These are phyloP conservation scores for Colletotrichum neosansevieriae DNA, from an alignment of 2,329 filamentous ascomycete species.

Conservation along the genomic window DNA sequence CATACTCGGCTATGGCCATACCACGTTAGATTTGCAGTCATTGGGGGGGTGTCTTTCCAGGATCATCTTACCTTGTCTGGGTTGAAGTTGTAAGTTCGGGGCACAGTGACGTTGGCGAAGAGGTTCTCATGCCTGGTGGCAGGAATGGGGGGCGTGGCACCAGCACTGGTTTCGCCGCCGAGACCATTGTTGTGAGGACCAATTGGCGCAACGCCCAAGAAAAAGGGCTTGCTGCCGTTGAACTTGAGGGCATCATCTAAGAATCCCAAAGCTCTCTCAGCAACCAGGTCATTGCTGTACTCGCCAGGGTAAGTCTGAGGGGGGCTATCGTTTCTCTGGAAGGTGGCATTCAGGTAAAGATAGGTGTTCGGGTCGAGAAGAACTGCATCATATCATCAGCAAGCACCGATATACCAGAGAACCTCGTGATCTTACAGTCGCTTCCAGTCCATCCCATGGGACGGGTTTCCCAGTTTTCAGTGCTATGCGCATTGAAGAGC, in stretches of 20 bases:
- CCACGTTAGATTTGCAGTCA: neutral
- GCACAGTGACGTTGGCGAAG: constrained; percentile 70
- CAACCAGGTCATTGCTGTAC: constrained; percentile 67
- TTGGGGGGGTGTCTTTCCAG: neutral
- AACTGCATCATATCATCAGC: constrained; percentile 46
- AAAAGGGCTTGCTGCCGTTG: constrained; percentile 69
- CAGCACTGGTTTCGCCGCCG: constrained; percentile 30
- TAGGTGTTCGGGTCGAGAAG: constrained; percentile 53
- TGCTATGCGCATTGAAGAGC: constrained; percentile 74
- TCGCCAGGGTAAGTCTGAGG: constrained; percentile 47
- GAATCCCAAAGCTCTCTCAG: constrained; percentile 69
- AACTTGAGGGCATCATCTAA: constrained; percentile 68
- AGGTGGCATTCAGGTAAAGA: constrained; percentile 62
- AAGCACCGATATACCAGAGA: neutral
- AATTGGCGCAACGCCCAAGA: constrained; percentile 74
- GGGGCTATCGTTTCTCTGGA: constrained; percentile 56
- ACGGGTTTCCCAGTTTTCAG: constrained; percentile 70
- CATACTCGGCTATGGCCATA: constrained; percentile 48
- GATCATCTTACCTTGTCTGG: constrained; percentile 60
- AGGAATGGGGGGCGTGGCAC: constrained; percentile 61
- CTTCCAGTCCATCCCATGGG: constrained; percentile 68
- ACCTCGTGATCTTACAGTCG: constrained; percentile 48
- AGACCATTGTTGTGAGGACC: constrained; percentile 71
- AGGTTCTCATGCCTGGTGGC: constrained; percentile 71
- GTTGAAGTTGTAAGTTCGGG: constrained; percentile 75